Evolutionary conservation across 768 basidiomycete species (phyloP), one percentile per base, ranked within the genome.

Genomic region (Rubroboletus pulcherrimus): DNA sequence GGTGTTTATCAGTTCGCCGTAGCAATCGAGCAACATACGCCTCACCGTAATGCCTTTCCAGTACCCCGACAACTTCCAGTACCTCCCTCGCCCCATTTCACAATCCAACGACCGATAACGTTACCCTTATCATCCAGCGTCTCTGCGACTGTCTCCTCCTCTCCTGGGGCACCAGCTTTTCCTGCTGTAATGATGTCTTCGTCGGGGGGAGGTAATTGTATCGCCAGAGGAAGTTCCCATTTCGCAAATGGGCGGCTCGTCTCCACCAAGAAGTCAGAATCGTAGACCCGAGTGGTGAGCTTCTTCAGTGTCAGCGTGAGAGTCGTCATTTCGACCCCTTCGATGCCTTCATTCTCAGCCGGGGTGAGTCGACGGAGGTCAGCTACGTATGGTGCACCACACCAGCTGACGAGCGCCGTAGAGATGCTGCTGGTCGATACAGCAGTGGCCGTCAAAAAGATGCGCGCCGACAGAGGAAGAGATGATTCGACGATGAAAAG

Each of bases 131-230:
- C 68, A 59, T 86, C 80, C 41, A 77, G 60, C 3, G 88, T 91
- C 70, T 92, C 91, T 14, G 92, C 91, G 1, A 92, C 79, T 1
- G 91, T 91, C 71, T 93, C 90, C 62, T 90, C 84, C 54, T 73
- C 63, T 4, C 84, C 85, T 1, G 78, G 73, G 17, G 56, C 55
- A 2, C 72, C 73, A 2, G 71, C 74, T 38, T 66, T 72, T 15
- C 56, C 53, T 1, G 71, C 64, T n/a, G 55, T 60, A 21, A 64
- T 56, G 5, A 70, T 63, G 57, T 77, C 75, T 17, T 74, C 66
- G 7, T 62, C 57, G 1, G 75, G 14, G 2, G 64, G 44, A 19
- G 81, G 76, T 0, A 86, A 71, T 47, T 77, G 68, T 31, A 91
- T 74, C 24, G 63, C 73, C 41, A 75, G 68, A 24, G 86, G 83